Evolutionary conservation across 148 eudicot genomes (phyloP).

Genomic region (Rhododendron mucronatum): DNA sequence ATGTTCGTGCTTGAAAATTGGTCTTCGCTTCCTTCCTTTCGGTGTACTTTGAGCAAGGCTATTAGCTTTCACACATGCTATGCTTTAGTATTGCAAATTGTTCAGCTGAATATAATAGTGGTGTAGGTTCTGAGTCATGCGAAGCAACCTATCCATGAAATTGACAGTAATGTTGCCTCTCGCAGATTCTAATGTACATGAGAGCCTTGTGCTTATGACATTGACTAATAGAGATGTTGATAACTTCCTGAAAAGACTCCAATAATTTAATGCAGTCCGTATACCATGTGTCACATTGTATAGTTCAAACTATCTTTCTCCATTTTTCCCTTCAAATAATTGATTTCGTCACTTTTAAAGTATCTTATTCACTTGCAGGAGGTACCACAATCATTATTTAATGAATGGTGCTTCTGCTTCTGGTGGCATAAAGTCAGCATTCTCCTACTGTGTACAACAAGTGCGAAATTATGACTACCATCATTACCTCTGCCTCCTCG

Average conservation of each 20-base stretch:
- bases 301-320: background rate
- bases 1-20: background rate
- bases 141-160: background rate
- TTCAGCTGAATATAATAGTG: background rate
- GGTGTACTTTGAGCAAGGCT: background rate
- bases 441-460: slow-evolving; percentile 90
- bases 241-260: background rate
- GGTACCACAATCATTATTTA: slow-evolving; percentile 5
- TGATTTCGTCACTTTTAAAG: background rate
- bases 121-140: background rate
- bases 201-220: background rate
- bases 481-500: slow-evolving; percentile 91
- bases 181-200: background rate
- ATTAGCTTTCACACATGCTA: background rate
- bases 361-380: slow-evolving; percentile 18
- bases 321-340: background rate
- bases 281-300: background rate
- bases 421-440: slow-evolving; percentile 54
- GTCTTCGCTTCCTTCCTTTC: background rate
- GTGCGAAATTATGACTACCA: slow-evolving; percentile 91
- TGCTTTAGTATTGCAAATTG: background rate
- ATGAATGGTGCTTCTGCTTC: slow-evolving; percentile 62
- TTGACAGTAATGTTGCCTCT: background rate
- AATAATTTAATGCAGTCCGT: background rate
- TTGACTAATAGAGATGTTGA: background rate